A percentile compares a stretch with the other conserved stretches of the same genome.
These are phyloP conservation scores for Chaetomiaceae sp. DNA, from an alignment of 2,329 filamentous ascomycete species.

Conservation along the genomic window DNA sequence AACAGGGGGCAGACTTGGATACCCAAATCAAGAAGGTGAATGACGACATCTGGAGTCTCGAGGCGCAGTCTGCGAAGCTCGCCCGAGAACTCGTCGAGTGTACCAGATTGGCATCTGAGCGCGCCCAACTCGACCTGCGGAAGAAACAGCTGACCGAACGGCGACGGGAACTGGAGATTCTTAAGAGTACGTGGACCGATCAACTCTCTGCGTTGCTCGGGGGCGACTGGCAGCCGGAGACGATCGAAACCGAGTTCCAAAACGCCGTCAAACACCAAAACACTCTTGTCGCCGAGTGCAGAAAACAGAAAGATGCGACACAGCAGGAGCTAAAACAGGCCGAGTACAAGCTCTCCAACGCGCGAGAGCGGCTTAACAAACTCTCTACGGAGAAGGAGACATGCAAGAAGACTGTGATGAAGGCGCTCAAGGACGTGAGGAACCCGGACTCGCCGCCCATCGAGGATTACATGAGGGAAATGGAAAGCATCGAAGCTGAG, in stretches of 20 bases:
- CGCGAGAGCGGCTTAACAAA: constrained; percentile 59
- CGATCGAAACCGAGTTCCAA: constrained; percentile 68
- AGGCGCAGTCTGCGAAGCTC: constrained; percentile 67
- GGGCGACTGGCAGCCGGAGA: constrained; percentile 62
- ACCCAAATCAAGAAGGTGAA: constrained; percentile 64
- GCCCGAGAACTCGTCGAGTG: constrained; percentile 79
- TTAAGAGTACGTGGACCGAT: constrained; percentile 68
- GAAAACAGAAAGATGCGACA: constrained; percentile 65
- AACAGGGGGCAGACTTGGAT: constrained; percentile 64
- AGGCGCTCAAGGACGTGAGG: constrained; percentile 43
- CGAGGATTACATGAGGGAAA: constrained; percentile 51
- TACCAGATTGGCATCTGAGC: constrained; percentile 73
- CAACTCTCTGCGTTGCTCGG: constrained; percentile 65
- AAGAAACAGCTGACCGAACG: constrained; percentile 75
- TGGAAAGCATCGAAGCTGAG: constrained; percentile 46
- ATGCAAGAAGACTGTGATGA: constrained; percentile 54
- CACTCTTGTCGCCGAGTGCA: constrained; percentile 57
- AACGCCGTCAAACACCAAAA: constrained; percentile 54
- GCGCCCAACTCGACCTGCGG: constrained; percentile 77
- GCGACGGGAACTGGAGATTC: constrained; percentile 69
- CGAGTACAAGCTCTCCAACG: constrained; percentile 65
- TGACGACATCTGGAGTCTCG: constrained; percentile 60
- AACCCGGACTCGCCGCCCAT: constrained; percentile 38
- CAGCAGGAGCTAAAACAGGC: constrained; percentile 71
- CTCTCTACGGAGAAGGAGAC: constrained; percentile 58